Conservation (phyloP, 164 flowering plant genomes). For the Dillenia turbinata region DNA sequence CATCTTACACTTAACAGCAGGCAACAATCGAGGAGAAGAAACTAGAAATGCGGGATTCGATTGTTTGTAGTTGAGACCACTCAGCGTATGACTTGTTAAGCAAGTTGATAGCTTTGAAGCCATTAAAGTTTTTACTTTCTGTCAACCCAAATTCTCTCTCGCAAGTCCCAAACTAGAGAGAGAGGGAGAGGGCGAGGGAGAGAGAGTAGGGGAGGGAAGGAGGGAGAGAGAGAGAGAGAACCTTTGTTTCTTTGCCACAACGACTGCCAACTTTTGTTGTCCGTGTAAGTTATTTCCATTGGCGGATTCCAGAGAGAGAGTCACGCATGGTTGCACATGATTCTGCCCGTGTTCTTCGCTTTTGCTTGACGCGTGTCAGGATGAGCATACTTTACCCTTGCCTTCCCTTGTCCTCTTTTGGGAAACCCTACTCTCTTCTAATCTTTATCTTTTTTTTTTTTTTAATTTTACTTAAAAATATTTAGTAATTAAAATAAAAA, state of each 20-base stretch:
- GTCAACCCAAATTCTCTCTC: no score
- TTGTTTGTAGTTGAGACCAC: conserved; percentile 15
- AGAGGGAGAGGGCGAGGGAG: background rate
- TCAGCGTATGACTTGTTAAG: conserved; percentile 30
- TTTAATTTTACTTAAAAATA: no score
- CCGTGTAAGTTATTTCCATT: no score
- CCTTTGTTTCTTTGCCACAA: conserved; percentile 14
- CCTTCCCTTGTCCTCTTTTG: no score
- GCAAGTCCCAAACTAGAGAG: background rate
- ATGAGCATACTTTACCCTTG: no score
- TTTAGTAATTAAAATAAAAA: no score
- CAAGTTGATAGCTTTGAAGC: conserved; percentile 37
- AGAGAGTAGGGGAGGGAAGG: background rate
- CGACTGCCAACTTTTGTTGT: conserved; percentile 3
- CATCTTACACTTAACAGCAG: conserved; percentile 44
- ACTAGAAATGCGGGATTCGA: conserved; percentile 16
- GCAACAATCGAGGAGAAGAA: conserved; percentile 26
- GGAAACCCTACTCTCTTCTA: no score
- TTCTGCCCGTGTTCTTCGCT: no score
- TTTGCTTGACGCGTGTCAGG: no score
- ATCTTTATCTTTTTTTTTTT: no score
- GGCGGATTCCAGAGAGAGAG: no score
- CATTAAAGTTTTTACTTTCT: conserved; percentile 18
- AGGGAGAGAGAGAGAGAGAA: conserved; percentile 3
- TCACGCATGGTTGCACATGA: no score